Conservation (phyloP, 495 filamentous ascomycete genomes). For the Neurospora sp. region DNA sequence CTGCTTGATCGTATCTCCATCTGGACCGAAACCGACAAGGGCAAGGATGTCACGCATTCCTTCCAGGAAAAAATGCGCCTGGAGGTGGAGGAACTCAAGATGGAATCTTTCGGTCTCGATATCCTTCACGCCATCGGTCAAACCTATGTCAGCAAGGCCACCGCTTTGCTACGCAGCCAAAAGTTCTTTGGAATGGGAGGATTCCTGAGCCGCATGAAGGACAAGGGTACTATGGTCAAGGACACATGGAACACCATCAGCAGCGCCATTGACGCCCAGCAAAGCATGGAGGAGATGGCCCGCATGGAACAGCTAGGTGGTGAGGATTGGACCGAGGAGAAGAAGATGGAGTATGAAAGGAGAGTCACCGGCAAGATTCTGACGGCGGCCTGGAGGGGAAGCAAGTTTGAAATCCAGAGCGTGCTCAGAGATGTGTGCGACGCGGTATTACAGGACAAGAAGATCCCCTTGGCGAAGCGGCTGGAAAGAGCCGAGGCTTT, state of each 20-base stretch:
- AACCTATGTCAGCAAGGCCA: constrained; percentile 80
- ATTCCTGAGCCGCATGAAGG: constrained; percentile 87
- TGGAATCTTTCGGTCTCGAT: constrained; percentile 96
- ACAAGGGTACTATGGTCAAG: constrained; percentile 92
- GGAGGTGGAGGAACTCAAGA: constrained; percentile 96
- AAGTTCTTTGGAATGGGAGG: constrained; percentile 94
- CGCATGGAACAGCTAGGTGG: constrained; percentile 90
- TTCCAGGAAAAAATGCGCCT: constrained; percentile 91
- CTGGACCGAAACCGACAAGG: constrained; percentile 96
- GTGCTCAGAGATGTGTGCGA: constrained; percentile 85
- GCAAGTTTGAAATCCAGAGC: constrained; percentile 96
- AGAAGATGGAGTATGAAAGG: constrained; percentile 90
- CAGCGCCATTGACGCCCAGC: constrained; percentile 94
- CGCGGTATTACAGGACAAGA: constrained; percentile 61
- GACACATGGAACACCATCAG: constrained; percentile 97
- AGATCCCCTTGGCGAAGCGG: constrained; percentile 70
- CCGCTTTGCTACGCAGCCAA: constrained; percentile 81
- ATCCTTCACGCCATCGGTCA: constrained; percentile 92
- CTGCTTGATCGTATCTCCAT: constrained; percentile 84
- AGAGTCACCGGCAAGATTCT: constrained; percentile 96
- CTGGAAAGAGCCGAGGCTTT: constrained; percentile 85
- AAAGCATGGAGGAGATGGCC: constrained; percentile 99
- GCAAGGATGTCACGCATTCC: constrained; percentile 67
- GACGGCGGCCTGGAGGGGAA: constrained; percentile 94
- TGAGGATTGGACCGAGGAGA: constrained; percentile 98